Conservation (phyloP, 192 early-diverging fungal genomes). For the Coemansia sp. region DNA sequence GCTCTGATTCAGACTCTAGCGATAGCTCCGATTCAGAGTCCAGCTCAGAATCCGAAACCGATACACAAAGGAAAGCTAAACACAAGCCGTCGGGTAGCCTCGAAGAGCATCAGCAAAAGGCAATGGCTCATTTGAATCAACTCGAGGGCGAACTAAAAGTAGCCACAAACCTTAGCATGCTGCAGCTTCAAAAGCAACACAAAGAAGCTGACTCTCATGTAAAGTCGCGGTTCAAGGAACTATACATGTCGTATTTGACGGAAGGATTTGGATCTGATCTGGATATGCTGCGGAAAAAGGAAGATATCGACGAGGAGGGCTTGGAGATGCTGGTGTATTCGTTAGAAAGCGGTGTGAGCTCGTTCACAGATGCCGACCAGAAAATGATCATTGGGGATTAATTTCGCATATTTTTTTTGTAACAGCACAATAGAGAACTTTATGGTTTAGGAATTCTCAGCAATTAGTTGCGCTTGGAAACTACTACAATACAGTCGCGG, state of each 20-base stretch:
- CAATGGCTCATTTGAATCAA: conserved; percentile 6
- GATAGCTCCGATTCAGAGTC: conserved; percentile 7
- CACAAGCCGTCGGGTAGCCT: conserved; percentile 13
- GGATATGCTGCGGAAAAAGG: conserved; percentile 36
- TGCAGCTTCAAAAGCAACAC: conserved; percentile 18
- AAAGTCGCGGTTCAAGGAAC: conserved; percentile 31
- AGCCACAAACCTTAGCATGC: conserved; percentile 37
- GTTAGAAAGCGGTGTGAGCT: conserved; percentile 29
- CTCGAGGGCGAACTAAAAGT: conserved; percentile 20
- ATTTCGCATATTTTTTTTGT: not conserved
- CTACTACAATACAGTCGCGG: conserved; percentile 36
- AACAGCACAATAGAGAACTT: too few species aligned
- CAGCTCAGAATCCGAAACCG: conserved; percentile 8
- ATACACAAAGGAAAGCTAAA: not conserved
- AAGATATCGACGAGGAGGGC: conserved; percentile 30
- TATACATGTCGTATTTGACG: conserved; percentile 48
- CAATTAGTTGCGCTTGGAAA: conserved; percentile 18
- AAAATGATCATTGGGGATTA: conserved; percentile 24
- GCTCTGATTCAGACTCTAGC: conserved; percentile 1
- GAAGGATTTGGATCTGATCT: conserved; percentile 47
- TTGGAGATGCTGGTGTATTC: conserved; percentile 44
- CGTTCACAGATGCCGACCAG: conserved; percentile 29
- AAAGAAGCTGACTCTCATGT: conserved; percentile 9
- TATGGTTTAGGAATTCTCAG: too few species aligned
- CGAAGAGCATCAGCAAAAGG: conserved; percentile 13